Evolutionary conservation across 2,329 filamentous ascomycete genomes (phyloP), one percentile per base, ranked within the genome.

Genomic region (Sclerotinia spermophila): DNA sequence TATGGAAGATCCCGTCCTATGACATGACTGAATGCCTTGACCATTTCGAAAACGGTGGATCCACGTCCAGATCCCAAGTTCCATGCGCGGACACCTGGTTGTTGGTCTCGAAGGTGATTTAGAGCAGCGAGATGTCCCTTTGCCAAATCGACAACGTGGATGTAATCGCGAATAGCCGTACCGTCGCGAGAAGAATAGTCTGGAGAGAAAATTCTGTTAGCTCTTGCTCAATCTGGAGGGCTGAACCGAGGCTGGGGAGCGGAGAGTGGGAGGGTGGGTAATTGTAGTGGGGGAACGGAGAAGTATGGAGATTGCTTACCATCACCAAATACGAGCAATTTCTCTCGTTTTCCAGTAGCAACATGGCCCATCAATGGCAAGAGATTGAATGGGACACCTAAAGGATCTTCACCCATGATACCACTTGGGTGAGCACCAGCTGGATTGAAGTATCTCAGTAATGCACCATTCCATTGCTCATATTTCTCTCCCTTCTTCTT

Each of bases 381-480:
- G 74, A 99, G 86, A 84, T 99, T 99, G 86, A 93, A 98, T 1
- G 96, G 96, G 33, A 97, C 89, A 72, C 96, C 96, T 81, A 97
- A 91, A 60, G 96, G 96, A 82, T 99, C 96, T 84, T 99, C 96
- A 76, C 96, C 96, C 94, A 99, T 97, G 81, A 99, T 89, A 71
- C 96, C 96, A 78, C 89, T 95, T 62, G 96, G 96, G 82, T 99
- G 96, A 70, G 94, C 91, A 78, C 96, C 96, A 71, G 92, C 93
- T 42, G 96, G 96, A 86, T 99, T 99, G 86, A 99, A 99, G 85
- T 99, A 99, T 77, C 96, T 89, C 77, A 99, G 86, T 75, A 98
- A 85, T 56, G 95, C 96, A 71, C 88, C 96, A 82, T 98, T 98
- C 93, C 93, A 98, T 78, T 93, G 89, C 78, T 93, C 88, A 70